Conservation (phyloP, 768 basidiomycete species). For the Boletus sp. region DNA sequence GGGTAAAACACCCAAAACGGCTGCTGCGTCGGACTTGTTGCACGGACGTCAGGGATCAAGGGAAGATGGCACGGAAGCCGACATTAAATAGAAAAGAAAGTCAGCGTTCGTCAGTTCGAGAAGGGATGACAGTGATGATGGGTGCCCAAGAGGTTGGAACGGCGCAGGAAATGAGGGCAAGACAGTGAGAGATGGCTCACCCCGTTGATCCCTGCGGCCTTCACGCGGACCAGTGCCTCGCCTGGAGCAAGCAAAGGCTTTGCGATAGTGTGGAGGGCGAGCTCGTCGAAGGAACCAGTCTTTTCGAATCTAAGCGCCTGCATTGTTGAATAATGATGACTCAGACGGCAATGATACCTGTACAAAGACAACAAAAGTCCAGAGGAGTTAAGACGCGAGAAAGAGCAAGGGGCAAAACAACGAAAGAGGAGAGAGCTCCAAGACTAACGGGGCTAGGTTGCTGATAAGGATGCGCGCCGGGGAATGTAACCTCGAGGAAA, state of each 20-base stretch:
- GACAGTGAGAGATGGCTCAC: slow-evolving; percentile 15
- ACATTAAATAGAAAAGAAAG: neutral
- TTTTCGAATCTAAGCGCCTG: slow-evolving; percentile 32
- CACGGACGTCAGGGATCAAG: neutral
- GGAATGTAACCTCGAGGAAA: neutral
- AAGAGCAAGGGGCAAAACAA: neutral
- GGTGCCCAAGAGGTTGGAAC: neutral
- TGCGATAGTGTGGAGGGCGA: slow-evolving; percentile 20
- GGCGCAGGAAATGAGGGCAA: neutral
- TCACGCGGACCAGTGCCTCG: slow-evolving; percentile 33
- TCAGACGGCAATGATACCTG: slow-evolving; percentile 1
- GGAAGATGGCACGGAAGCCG: neutral
- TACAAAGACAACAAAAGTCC: neutral
- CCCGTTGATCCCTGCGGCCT: slow-evolving; percentile 33
- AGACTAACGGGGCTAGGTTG: slow-evolving; percentile 4
- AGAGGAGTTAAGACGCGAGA: neutral
- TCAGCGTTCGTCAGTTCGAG: neutral
- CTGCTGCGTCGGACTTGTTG: slow-evolving; percentile 31
- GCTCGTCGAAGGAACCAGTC: slow-evolving; percentile 29
- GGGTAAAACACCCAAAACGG: slow-evolving; percentile 23
- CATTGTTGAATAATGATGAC: slow-evolving; percentile 19
- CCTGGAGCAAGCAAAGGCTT: slow-evolving; percentile 30
- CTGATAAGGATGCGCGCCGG: neutral
- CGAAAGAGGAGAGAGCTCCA: neutral
- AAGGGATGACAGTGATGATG: neutral